Conservation (phyloP, 345 rosid genomes). For the Garcia nutans region DNA sequence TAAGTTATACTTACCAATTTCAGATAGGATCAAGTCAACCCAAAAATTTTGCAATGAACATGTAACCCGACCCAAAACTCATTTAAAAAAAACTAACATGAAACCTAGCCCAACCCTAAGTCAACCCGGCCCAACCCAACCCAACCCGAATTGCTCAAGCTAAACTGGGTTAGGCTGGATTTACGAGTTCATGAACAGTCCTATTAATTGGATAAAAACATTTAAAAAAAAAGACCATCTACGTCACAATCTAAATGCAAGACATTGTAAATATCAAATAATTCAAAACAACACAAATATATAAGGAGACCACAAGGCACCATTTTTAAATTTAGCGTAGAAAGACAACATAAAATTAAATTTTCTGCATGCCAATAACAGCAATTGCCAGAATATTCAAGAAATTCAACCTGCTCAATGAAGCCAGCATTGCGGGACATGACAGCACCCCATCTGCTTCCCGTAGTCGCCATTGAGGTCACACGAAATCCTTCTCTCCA, state of each 20-base stretch:
- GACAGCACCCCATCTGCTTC: slow-evolving; percentile 37
- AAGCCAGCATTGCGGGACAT: slow-evolving; percentile 43
- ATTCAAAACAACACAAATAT: too few species aligned
- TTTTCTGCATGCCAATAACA: not conserved
- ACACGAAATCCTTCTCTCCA: slow-evolving; percentile 42
- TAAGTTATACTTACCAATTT: too few species aligned
- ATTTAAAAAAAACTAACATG: too few species aligned
- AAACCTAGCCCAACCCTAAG: too few species aligned
- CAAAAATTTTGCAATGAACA: too few species aligned
- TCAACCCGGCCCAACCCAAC: too few species aligned
- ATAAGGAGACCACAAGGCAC: not conserved
- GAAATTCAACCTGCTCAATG: slow-evolving; percentile 30
- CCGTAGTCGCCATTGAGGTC: slow-evolving; percentile 41
- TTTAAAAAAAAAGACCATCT: not conserved
- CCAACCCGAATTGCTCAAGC: too few species aligned
- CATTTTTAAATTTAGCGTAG: not conserved
- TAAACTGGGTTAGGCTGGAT: too few species aligned
- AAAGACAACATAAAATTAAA: not conserved
- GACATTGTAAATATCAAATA: not conserved
- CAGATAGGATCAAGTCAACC: too few species aligned
- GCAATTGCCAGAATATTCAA: not conserved
- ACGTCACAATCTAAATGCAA: not conserved
- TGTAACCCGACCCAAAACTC: too few species aligned
- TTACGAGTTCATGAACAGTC: too few species aligned
- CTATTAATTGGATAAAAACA: not conserved